phyloP scores from a whole-genome alignment of 371 early-diverging fungal species.

The Blakeslea trispora region DNA sequence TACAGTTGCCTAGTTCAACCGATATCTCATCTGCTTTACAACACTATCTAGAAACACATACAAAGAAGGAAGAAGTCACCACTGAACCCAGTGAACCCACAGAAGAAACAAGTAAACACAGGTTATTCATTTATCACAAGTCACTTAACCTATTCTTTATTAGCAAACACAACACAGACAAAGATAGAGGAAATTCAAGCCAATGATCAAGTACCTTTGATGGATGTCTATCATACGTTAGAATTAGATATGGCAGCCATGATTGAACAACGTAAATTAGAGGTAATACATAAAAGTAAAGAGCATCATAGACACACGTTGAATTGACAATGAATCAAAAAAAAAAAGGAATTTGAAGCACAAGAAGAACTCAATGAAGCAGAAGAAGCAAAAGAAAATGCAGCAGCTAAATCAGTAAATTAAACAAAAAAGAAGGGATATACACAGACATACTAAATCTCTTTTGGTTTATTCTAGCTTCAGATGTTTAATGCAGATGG shows the following conservation, averaged over 20 bases:
- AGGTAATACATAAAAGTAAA: slow-evolving; percentile 22
- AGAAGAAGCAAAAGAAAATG: slow-evolving; percentile 52
- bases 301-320: background rate
- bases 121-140: no score
- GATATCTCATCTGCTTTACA: slow-evolving; percentile 25
- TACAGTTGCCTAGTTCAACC: slow-evolving; percentile 10
- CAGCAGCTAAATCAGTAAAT: slow-evolving; percentile 30
- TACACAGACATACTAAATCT: no score
- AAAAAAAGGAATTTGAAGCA: slow-evolving; percentile 49
- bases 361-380: slow-evolving; percentile 53
- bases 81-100: no score
- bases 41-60: no score
- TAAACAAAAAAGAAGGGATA: no score
- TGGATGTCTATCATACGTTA: slow-evolving; percentile 75
- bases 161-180: no score
- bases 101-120: no score
- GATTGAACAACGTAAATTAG: slow-evolving; percentile 65
- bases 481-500: slow-evolving; percentile 53
- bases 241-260: slow-evolving; percentile 76
- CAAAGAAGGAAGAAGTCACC: background rate
- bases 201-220: slow-evolving; percentile 49
- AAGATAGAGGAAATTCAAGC: slow-evolving; percentile 7
- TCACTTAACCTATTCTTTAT: no score
- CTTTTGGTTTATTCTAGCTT: no score
- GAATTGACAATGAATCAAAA: background rate